Evolutionary conservation across 2,329 filamentous ascomycete species (phyloP).

Genomic region (Verticillium longisporum): DNA sequence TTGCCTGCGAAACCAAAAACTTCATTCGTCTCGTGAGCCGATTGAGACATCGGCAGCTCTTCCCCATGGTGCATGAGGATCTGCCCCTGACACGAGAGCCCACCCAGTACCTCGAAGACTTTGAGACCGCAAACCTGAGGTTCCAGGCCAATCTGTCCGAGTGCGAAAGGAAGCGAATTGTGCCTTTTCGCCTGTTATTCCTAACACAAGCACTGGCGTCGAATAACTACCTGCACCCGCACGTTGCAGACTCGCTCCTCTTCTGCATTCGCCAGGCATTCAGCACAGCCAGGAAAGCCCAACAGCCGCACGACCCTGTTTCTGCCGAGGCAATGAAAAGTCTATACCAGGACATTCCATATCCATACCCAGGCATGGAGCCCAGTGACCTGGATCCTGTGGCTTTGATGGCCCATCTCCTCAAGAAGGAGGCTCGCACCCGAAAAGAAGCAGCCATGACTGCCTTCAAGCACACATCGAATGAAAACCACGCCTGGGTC

Average conservation of each 20-base stretch:
- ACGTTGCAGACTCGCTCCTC: conserved; percentile 39
- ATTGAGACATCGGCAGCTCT: conserved; percentile 16
- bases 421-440: conserved; percentile 31
- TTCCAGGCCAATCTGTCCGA: conserved; percentile 1
- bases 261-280: conserved; percentile 29
- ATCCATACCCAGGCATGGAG: conserved; percentile 43
- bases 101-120: conserved; percentile 2
- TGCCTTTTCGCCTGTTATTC: conserved; percentile 51
- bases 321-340: conserved; percentile 47
- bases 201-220: conserved; percentile 57
- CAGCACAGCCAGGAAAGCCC: conserved; percentile 13
- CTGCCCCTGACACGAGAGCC: conserved; percentile 1
- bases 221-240: conserved; percentile 56
- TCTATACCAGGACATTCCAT: conserved; percentile 45
- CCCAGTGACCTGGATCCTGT: conserved; percentile 30
- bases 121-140: conserved; percentile 17
- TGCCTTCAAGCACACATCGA: neutral
- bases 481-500: conserved; percentile 33
- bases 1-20: neutral
- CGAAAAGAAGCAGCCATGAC: conserved; percentile 8
- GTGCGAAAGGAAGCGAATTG: conserved; percentile 16
- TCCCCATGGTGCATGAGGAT: conserved; percentile 12
- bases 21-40: conserved; percentile 18
- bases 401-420: conserved; percentile 31
- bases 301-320: conserved; percentile 25